Evolutionary conservation across 2,329 filamentous ascomycete species (phyloP).

Genomic region (Elsinoe perseae): DNA sequence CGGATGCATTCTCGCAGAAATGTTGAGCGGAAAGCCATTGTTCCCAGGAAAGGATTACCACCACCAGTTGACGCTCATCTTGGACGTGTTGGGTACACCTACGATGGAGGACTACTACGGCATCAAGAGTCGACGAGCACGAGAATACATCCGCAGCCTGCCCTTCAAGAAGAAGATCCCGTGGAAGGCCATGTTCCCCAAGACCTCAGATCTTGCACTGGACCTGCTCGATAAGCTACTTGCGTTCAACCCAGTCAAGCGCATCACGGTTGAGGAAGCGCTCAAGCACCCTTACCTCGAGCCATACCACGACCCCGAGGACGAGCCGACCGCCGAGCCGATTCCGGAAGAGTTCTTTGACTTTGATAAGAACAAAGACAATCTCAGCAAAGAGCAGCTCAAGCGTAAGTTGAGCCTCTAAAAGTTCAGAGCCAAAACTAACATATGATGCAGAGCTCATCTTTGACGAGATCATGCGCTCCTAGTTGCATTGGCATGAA

Average conservation of each 20-base stretch:
- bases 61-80: conserved; percentile 92
- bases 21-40: conserved; percentile 95
- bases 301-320: conserved; percentile 97
- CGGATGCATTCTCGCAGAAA: conserved; percentile 94
- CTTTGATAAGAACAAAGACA: conserved; percentile 99
- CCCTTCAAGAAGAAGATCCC: conserved; percentile 65
- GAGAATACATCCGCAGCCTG: conserved; percentile 92
- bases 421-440: not conserved
- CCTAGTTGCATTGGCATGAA: conserved; percentile 25
- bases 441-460: conserved; percentile 56
- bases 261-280: conserved; percentile 95
- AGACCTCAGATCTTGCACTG: conserved; percentile 94
- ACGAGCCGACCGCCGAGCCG: conserved; percentile 91
- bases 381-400: conserved; percentile 93
- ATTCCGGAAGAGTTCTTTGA: conserved; percentile 99
- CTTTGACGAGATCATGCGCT: conserved; percentile 91
- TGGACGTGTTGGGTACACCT: conserved; percentile 93
- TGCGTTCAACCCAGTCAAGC: conserved; percentile 97
- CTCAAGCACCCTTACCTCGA: conserved; percentile 97
- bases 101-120: conserved; percentile 99
- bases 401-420: conserved; percentile 55
- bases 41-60: conserved; percentile 99
- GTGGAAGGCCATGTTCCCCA: conserved; percentile 93
- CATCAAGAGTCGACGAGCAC: conserved; percentile 94
- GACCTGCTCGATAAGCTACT: conserved; percentile 92